Percentiles rank a stretch among this genome's conserved stretches.
Evolutionary conservation across 495 filamentous ascomycete genomes (phyloP).

Genomic region (Neurospora sp.): DNA sequence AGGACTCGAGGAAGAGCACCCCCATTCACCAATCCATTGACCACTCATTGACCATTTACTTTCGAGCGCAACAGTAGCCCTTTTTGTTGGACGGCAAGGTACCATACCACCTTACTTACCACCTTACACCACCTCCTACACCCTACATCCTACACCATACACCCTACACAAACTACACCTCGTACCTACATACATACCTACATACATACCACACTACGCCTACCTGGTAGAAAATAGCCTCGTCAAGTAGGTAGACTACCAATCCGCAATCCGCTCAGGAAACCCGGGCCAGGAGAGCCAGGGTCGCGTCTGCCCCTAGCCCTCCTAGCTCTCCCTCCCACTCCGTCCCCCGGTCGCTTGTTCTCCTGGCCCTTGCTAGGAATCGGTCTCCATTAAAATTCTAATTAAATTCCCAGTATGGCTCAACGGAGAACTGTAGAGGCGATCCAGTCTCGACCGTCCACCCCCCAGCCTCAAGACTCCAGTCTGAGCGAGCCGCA

Average conservation of each 20-base stretch:
- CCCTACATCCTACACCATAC: not conserved
- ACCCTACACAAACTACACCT: not conserved
- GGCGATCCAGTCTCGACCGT: conserved; percentile 20
- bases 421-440: conserved; percentile 24
- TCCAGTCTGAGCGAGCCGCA: conserved; percentile 18
- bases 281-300: conserved; percentile 32
- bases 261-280: conserved; percentile 19
- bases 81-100: not conserved
- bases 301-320: conserved; percentile 21
- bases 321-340: not conserved
- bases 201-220: not conserved
- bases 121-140: not conserved
- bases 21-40: not conserved
- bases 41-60: not conserved
- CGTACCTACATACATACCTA: not conserved
- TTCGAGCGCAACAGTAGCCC: not conserved
- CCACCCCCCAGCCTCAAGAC: conserved; percentile 16
- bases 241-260: conserved; percentile 11
- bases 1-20: not conserved
- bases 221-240: not conserved
- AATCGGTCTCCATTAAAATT: conserved; percentile 33
- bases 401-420: conserved; percentile 36
- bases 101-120: not conserved
- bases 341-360: conserved; percentile 21
- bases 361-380: conserved; percentile 19